phyloP scores from a whole-genome alignment of 129 eudicot genomes.

The Glebionis coronaria region DNA sequence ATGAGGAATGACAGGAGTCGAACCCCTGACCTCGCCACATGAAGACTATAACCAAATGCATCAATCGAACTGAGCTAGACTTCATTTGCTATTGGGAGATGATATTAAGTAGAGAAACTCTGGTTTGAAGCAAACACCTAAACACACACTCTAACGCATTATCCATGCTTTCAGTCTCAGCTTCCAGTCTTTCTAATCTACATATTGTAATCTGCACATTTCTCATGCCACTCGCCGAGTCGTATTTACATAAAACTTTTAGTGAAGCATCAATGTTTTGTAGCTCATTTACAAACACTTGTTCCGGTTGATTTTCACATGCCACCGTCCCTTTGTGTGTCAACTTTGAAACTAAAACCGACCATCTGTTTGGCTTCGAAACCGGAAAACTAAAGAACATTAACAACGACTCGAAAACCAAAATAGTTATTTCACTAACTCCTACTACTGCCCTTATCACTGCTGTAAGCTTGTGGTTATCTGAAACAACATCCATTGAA shows the following conservation, averaged over 20 bases:
- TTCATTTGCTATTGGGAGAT: slow-evolving; percentile 22
- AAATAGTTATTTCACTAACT: slow-evolving; percentile 26
- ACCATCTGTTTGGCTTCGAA: slow-evolving; percentile 34
- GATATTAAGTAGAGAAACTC: slow-evolving; percentile 35
- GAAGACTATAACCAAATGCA: too few species aligned
- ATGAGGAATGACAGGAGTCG: too few species aligned
- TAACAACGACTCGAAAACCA: slow-evolving; percentile 35
- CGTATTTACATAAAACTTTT: slow-evolving; percentile 19
- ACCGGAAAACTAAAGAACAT: slow-evolving; percentile 12
- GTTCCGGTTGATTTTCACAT: slow-evolving; percentile 28
- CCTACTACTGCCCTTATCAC: slow-evolving; percentile 35
- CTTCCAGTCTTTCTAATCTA: slow-evolving; percentile 22
- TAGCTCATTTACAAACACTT: slow-evolving; percentile 13
- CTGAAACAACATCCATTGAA: slow-evolving; percentile 23
- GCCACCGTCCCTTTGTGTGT: slow-evolving; percentile 25
- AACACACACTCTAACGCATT: slow-evolving; percentile 23
- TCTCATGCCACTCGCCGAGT: neutral
- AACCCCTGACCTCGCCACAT: too few species aligned
- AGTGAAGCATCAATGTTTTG: slow-evolving; percentile 18
- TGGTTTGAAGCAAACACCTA: slow-evolving; percentile 29
- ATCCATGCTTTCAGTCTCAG: slow-evolving; percentile 26
- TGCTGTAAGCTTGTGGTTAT: slow-evolving; percentile 11
- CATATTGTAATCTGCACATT: slow-evolving; percentile 20
- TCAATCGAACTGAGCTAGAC: too few species aligned
- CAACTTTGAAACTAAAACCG: slow-evolving; percentile 32